These are phyloP conservation scores for Acanthamoeba triangularis DNA, from an alignment of 208 protist genomes.

Conservation along the genomic window DNA sequence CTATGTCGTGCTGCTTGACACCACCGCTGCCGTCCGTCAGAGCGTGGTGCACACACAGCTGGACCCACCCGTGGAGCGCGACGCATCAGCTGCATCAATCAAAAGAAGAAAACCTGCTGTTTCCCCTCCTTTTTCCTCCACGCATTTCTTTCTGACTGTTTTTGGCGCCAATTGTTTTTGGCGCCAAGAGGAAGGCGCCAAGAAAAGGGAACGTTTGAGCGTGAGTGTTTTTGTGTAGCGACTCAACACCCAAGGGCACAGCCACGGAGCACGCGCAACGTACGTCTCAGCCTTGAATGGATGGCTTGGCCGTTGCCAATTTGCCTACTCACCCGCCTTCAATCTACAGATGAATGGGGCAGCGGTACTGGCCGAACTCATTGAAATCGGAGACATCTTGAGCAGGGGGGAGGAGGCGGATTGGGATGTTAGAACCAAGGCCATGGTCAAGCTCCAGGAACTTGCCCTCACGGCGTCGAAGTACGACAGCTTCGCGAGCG, in stretches of 20 bases:
- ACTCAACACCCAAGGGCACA: not conserved
- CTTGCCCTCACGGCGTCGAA: not conserved
- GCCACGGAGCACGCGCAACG: not conserved
- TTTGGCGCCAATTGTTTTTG: too few relatives aligned
- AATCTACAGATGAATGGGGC: not conserved
- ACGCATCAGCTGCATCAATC: too few relatives aligned
- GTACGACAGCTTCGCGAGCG: not conserved
- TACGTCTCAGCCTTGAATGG: not conserved
- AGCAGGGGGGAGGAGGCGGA: constrained; percentile 8
- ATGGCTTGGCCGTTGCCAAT: not conserved
- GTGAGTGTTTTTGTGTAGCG: too few relatives aligned
- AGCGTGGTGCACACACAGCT: not conserved
- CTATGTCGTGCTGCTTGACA: too few relatives aligned
- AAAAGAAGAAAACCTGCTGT: too few relatives aligned
- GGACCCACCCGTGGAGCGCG: not conserved
- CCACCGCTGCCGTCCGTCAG: too few relatives aligned
- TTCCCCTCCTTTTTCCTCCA: too few relatives aligned
- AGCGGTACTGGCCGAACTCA: not conserved
- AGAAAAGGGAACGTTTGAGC: too few relatives aligned
- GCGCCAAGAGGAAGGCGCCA: not conserved
- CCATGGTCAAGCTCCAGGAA: constrained; percentile 31
- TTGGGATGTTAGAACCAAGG: constrained; percentile 36
- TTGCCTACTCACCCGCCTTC: not conserved
- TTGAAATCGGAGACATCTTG: constrained; percentile 16
- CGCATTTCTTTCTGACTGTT: too few relatives aligned